These are phyloP conservation scores for Clitopilus hobsonii DNA, from an alignment of 768 basidiomycete genomes.

Conservation along the genomic window DNA sequence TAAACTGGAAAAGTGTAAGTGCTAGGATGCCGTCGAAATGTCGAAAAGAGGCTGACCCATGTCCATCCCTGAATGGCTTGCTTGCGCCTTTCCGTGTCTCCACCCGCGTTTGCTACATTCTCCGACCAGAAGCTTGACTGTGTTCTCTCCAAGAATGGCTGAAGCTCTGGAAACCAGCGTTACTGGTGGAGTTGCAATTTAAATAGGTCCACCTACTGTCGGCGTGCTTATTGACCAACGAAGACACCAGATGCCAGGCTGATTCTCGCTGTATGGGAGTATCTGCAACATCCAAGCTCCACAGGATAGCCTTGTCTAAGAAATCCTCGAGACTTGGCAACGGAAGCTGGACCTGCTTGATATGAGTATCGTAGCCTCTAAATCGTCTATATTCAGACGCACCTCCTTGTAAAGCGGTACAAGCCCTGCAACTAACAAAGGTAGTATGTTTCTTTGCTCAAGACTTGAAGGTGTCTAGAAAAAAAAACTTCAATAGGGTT, in stretches of 20 bases:
- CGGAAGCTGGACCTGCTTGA: constrained; percentile 45
- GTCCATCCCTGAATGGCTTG: constrained; percentile 57
- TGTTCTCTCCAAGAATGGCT: constrained; percentile 36
- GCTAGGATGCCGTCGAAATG: not conserved
- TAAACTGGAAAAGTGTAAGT: constrained; percentile 25
- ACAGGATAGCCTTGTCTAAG: constrained; percentile 49
- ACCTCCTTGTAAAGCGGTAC: constrained; percentile 68
- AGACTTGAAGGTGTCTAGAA: constrained; percentile 37
- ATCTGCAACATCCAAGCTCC: constrained; percentile 49
- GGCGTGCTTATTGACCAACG: constrained; percentile 75
- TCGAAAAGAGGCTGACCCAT: constrained; percentile 46
- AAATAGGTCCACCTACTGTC: constrained; percentile 43
- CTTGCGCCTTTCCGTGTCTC: constrained; percentile 34
- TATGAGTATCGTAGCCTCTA: not conserved
- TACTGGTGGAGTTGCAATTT: not conserved
- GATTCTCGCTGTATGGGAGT: constrained; percentile 50
- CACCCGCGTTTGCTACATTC: constrained; percentile 33
- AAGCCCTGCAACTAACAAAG: constrained; percentile 63
- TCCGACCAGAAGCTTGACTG: constrained; percentile 44
- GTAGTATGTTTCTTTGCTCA: constrained; percentile 57
- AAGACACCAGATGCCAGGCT: constrained; percentile 53
- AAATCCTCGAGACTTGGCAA: constrained; percentile 45
- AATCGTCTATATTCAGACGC: constrained; percentile 7
- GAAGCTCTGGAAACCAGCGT: constrained; percentile 32
- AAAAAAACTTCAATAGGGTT: constrained; percentile 6